Evolutionary conservation across 1,284 basidiomycete genomes (phyloP), one percentile per base, ranked within the genome.

Genomic region (Acaromyces ingoldii): DNA sequence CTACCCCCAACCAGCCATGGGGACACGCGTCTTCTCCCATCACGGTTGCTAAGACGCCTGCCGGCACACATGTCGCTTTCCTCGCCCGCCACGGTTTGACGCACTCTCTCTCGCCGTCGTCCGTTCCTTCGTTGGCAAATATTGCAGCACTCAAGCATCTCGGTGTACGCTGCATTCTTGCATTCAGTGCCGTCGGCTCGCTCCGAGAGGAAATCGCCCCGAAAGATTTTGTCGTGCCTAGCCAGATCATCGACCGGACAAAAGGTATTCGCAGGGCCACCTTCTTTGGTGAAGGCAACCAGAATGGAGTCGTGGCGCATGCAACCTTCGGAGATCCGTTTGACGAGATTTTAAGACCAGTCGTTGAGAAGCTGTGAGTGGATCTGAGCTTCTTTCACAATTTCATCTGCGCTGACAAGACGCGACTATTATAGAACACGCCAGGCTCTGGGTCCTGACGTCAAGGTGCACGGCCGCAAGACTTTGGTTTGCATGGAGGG

Each of bases 401-500:
- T n/a, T n/a, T n/a, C n/a, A n/a, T n/a, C n/a, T n/a, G n/a, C n/a
- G n/a, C n/a, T n/a, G n/a, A n/a, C n/a, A n/a, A n/a, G n/a, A n/a
- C n/a, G n/a, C n/a, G n/a, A n/a, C n/a, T n/a, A n/a, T n/a, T n/a
- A n/a, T n/a, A n/a, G n/a, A n/a, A n/a, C n/a, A n/a, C n/a, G n/a
- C n/a, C n/a, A n/a, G n/a, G n/a, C n/a, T n/a, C 53, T 61, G 39
- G 36, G 42, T 1, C 58, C 63, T 3, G 25, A 48, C 9, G 67
- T 72, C 25, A 58, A 60, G 17, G 63, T 72, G 22, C 89, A 92
- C 76, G 84, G 82, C 17, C 84, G 82, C 40, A 92, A 88, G 80
- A 87, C 84, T 9, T 84, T 95, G 50, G 86, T 98, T 37, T 93
- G 90, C 76, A 98, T 98, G 91, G 93, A 98, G 74, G 93, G 93